Base-by-base conservation (phyloP, 2,329 filamentous ascomycete species). In the Chrysoporthe deuterocubensis region DNA sequence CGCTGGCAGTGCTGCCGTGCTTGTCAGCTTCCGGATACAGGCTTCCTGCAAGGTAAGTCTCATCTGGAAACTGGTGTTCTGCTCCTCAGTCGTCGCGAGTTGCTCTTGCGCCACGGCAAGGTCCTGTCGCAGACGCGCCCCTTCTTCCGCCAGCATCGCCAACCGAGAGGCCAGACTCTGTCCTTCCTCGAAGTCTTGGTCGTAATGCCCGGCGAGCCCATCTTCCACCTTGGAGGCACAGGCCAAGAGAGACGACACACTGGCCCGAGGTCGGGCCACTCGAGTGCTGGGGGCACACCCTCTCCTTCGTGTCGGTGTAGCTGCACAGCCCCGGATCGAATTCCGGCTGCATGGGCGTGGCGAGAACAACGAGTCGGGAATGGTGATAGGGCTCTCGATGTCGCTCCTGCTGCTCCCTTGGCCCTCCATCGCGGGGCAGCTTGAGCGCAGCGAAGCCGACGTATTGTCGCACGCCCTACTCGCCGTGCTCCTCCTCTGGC, bases 11-110 rank as follows among this genome's bases (percentile, higher is more conserved):
- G 54, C 54, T 11, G 54, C 56, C 26, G 34, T 21, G n/a, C 42
- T 44, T 37, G 54, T 40, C 54, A 65, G 42, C 43, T 61, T 54
- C 2, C 56, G 65, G 54, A 69, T 56, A 2, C 60, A 37, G 8
- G 44, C 44, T 2, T 43, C 40, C 21, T 67, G 68, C 4, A 42
- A 9, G 1, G 43, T 54, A 4, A 60, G 18, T 18, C 37, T 44
- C 18, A 43, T 7, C 21, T 67, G 57, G 14, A 69, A 50, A 13
- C 65, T 65, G 1, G 26, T 34, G 1, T 32, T 65, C 1, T 48
- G 68, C 50, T 58, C 32, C 18, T 67, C 68, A 2, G 52, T 34
- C 50, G 37, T 40, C 8, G 56, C 58, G 16, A 64, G 50, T 61
- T 65, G 60, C 26, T 54, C 26, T n/a, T 66, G 50, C 4, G 65